Percentiles rank a stretch among this genome's conserved stretches.
These are phyloP conservation scores for Metschnikowia continentalis DNA, from an alignment of 805 yeast species.

Conservation along the genomic window DNA sequence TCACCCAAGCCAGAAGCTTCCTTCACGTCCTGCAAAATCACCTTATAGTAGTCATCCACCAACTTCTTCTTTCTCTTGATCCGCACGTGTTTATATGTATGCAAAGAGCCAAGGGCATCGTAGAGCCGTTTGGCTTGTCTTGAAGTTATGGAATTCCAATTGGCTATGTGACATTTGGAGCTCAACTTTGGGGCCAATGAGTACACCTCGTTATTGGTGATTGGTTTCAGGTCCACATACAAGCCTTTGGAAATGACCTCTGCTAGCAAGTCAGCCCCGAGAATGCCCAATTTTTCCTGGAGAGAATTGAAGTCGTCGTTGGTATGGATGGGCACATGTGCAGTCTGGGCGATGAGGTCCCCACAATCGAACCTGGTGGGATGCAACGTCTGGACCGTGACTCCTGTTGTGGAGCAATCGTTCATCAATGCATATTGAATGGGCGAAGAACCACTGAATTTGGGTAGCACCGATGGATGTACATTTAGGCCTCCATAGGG, in stretches of 20 bases:
- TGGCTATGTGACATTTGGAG: constrained; percentile 37
- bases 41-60: constrained; percentile 29
- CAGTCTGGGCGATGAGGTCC: constrained; percentile 56
- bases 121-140: constrained; percentile 37
- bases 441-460: constrained; percentile 85
- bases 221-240: constrained; percentile 14
- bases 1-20: constrained; percentile 1
- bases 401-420: constrained; percentile 65
- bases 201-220: constrained; percentile 20
- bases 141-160: constrained; percentile 44
- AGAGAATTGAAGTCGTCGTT: constrained; percentile 46
- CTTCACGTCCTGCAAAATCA: constrained; percentile 43
- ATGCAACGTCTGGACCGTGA: constrained; percentile 84
- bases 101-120: constrained; percentile 56
- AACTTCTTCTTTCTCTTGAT: constrained; percentile 30
- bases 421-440: constrained; percentile 73
- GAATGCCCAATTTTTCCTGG: constrained; percentile 46
- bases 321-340: constrained; percentile 34
- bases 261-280: constrained; percentile 59
- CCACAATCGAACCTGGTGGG: constrained; percentile 86
- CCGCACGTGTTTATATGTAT: constrained; percentile 39
- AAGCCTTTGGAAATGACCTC: constrained; percentile 36
- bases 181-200: constrained; percentile 59
- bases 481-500: constrained; percentile 76
- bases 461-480: constrained; percentile 87